phyloP scores from a whole-genome alignment of 306 rosid species.

The Sicyos edulis region DNA sequence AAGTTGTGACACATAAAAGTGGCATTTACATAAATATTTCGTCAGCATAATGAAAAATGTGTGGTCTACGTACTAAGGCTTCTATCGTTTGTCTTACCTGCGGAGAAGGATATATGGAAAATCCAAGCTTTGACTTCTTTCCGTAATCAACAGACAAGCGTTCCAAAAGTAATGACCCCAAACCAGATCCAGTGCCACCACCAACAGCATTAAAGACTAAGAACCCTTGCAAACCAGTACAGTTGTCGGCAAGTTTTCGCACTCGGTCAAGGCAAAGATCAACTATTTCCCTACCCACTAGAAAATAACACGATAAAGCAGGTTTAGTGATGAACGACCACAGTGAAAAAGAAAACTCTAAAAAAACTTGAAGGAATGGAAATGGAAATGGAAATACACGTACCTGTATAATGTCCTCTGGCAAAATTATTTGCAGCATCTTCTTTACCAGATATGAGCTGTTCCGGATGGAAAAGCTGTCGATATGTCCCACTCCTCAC shows the following conservation, averaged over 20 bases:
- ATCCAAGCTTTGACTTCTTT: conserved; percentile 68
- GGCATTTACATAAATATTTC: background rate
- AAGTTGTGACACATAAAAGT: background rate
- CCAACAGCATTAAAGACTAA: conserved; percentile 70
- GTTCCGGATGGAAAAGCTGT: conserved; percentile 69
- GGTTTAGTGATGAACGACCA: conserved; percentile 12
- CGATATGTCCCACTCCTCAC: conserved; percentile 49
- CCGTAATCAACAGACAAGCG: conserved; percentile 65
- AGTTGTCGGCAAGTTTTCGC: conserved; percentile 60
- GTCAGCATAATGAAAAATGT: background rate
- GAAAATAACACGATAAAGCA: conserved; percentile 27
- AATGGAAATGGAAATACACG: background rate
- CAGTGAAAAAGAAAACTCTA: background rate
- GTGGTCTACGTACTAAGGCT: background rate
- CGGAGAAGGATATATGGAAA: conserved; percentile 71
- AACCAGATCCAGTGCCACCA: conserved; percentile 83
- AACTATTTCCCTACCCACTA: conserved; percentile 65
- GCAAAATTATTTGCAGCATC: conserved; percentile 79
- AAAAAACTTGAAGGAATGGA: background rate
- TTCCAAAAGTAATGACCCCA: conserved; percentile 65
- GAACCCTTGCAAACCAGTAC: conserved; percentile 77
- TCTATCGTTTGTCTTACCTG: conserved; percentile 36
- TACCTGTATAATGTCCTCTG: conserved; percentile 69
- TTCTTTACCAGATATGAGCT: conserved; percentile 68
- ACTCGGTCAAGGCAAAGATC: conserved; percentile 58